phyloP scores from a whole-genome alignment of 2,329 filamentous ascomycete genomes.

The Parastagonospora nodorum region DNA sequence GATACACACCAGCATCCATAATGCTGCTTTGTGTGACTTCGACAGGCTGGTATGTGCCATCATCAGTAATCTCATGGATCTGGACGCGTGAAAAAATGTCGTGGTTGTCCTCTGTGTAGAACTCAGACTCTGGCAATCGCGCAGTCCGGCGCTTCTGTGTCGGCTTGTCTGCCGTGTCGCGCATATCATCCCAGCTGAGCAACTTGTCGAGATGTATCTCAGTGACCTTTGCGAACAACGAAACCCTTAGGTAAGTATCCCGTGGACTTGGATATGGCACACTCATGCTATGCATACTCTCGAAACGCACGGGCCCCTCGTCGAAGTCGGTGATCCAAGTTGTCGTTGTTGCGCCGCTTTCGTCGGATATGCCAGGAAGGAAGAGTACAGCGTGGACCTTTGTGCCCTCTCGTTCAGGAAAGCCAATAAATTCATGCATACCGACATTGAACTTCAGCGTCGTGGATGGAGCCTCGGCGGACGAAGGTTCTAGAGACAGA shows the following conservation, averaged over 20 bases:
- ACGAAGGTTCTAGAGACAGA: slow-evolving; percentile 89
- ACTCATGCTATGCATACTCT: slow-evolving; percentile 98
- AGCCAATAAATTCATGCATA: slow-evolving; percentile 94
- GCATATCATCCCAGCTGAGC: slow-evolving; percentile 98
- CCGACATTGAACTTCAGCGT: slow-evolving; percentile 98
- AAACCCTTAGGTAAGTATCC: slow-evolving; percentile 78
- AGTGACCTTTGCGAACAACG: slow-evolving; percentile 89
- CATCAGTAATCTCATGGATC: slow-evolving; percentile 88
- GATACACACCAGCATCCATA: slow-evolving; percentile 86
- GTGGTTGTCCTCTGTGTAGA: slow-evolving; percentile 90
- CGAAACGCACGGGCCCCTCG: slow-evolving; percentile 88
- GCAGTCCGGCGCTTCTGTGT: slow-evolving; percentile 66
- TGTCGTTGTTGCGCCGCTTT: slow-evolving; percentile 85
- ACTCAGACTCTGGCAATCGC: slow-evolving; percentile 87
- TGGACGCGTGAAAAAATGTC: slow-evolving; percentile 89
- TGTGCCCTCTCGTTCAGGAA: slow-evolving; percentile 92
- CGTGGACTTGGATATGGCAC: slow-evolving; percentile 78
- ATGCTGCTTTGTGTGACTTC: slow-evolving; percentile 88
- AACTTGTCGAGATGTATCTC: slow-evolving; percentile 96
- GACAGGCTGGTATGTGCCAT: slow-evolving; percentile 87
- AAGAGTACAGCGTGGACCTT: slow-evolving; percentile 98
- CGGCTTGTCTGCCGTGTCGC: slow-evolving; percentile 67
- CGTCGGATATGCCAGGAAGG: slow-evolving; percentile 86
- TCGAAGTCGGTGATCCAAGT: slow-evolving; percentile 95
- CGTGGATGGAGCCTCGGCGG: slow-evolving; percentile 86